Evolutionary conservation across 164 flowering plant species (phyloP).

Genomic region (Vitis labrusca): DNA sequence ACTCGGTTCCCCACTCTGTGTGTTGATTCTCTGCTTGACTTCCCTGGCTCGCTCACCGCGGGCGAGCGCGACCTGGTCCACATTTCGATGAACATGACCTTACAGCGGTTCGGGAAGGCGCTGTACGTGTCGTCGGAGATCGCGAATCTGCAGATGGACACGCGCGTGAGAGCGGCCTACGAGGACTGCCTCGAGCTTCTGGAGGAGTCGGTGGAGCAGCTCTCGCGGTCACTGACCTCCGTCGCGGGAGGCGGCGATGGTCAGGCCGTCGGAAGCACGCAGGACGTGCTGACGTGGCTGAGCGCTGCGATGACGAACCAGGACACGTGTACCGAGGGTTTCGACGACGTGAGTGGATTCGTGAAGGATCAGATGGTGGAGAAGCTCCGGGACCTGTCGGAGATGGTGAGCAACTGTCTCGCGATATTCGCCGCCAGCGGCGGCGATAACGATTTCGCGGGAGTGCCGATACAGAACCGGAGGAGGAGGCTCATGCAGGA

Average conservation of each 20-base stretch:
- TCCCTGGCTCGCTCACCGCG: constrained; percentile 49
- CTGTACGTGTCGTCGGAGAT: constrained; percentile 30
- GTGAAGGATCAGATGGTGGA: constrained; percentile 30
- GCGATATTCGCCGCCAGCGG: constrained; percentile 55
- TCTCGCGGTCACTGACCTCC: constrained; percentile 33
- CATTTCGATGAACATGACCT: constrained; percentile 56
- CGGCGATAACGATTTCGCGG: constrained; percentile 52
- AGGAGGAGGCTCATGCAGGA: constrained; percentile 38
- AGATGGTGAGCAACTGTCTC: constrained; percentile 65
- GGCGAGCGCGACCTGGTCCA: constrained; percentile 50
- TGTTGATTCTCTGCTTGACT: constrained; percentile 46
- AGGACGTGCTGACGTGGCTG: constrained; percentile 67
- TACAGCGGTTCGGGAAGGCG: constrained; percentile 41
- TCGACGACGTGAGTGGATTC: constrained; percentile 27
- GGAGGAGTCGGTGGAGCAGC: constrained; percentile 46
- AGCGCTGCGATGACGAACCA: constrained; percentile 65
- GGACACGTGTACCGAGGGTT: constrained; percentile 64
- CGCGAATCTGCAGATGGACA: constrained; percentile 32
- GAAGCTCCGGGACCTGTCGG: constrained; percentile 40
- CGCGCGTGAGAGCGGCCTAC: constrained; percentile 43
- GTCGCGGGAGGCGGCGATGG: constrained; percentile 6
- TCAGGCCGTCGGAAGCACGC: constrained; percentile 17
- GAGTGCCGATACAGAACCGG: constrained; percentile 72
- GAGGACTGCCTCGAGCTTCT: constrained; percentile 57
- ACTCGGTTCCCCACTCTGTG: constrained; percentile 53